phyloP scores from a whole-genome alignment of 192 early-diverging fungal genomes.

The Dissophora ornata region DNA sequence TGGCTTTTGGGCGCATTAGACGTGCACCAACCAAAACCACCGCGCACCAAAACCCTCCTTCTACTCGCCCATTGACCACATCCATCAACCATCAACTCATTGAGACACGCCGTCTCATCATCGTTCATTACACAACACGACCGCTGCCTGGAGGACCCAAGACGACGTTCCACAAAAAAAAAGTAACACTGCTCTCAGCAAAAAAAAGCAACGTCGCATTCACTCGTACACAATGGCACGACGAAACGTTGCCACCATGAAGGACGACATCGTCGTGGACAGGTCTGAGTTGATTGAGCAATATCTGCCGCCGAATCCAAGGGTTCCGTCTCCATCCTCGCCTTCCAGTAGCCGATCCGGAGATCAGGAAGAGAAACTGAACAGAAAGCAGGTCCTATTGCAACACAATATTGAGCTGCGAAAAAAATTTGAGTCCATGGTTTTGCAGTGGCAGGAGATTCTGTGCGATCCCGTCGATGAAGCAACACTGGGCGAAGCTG shows the following conservation, averaged over 20 bases:
- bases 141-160: no score
- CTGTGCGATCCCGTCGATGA: constrained; percentile 58
- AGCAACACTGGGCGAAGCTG: constrained; percentile 56
- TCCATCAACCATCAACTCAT: no score
- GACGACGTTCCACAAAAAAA: no score
- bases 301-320: constrained; percentile 30
- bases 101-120: no score
- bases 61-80: no score
- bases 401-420: constrained; percentile 45
- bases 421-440: constrained; percentile 52
- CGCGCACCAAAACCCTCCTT: no score
- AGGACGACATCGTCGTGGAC: constrained; percentile 54
- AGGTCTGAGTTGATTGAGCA: constrained; percentile 25
- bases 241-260: constrained; percentile 34
- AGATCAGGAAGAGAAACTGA: constrained; percentile 1
- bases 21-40: no score
- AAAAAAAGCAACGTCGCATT: no score
- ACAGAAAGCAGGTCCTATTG: constrained; percentile 30
- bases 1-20: no score
- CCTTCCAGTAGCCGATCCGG: not conserved
- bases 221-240: constrained; percentile 5
- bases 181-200: no score
- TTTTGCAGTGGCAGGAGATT: constrained; percentile 59
- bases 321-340: not conserved
- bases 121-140: no score